Evolutionary conservation across 2,329 filamentous ascomycete genomes (phyloP), one percentile per base, ranked within the genome.

Genomic region (Paecilomyces sp.): DNA sequence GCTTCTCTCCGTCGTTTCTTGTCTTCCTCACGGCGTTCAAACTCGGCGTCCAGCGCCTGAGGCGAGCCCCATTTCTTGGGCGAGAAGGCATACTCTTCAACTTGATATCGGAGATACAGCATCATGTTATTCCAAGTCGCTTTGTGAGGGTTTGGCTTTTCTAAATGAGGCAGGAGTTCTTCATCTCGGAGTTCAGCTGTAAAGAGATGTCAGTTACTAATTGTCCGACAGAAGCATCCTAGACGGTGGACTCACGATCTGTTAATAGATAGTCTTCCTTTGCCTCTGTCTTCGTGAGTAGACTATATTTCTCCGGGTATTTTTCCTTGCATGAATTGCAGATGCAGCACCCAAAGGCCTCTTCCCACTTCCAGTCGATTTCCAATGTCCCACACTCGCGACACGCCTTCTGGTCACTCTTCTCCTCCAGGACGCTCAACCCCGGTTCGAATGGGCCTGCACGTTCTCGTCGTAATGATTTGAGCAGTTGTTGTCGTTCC

Each of bases 101-200:
- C 90, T 71, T 99, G 94, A 62, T 86, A 95, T 0, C 94, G 88
- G 24, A 99, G 81, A 72, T 94, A 99, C 2, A 99, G 83, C 88
- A 96, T 96, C 94, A 99, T 99, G 79, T 96, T 91, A 74, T 97
- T 92, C 91, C 92, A 99, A 60, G 92, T 92, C 0, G 89, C 87
- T 73, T 97, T 97, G 77, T 97, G 94, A 0, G 94, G 94, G 68
- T 99, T 99, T 1, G 94, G 93, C 34, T 88, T 88, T 58, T 90
- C 89, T 8, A 99, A 82, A 72, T 95, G 92, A 0, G 93, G 93
- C 0, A 99, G 81, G 1, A 99, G 80, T 15, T 92, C 89, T 60
- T 86, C 84, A 69, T 99, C 94, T 67, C 89, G 88, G n/a, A 99
- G 83, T 74, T 99, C 94, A 36, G 92, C 90, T 90, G 64, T 62